phyloP scores from a whole-genome alignment of 164 flowering plant genomes.

The Aristolochia contorta region DNA sequence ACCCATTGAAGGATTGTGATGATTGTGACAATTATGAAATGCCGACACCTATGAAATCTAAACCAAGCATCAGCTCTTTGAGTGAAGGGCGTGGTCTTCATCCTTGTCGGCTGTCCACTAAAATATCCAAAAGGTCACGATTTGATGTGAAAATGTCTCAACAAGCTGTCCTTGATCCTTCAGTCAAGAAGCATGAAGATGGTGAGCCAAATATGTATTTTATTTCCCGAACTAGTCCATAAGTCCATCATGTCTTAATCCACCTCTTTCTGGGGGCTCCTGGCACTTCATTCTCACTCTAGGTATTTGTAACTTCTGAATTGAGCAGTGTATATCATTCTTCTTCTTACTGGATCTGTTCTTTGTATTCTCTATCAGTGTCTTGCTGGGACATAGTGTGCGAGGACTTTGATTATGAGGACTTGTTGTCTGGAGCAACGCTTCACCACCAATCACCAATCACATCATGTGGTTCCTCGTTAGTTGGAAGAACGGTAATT shows the following conservation, averaged over 20 bases:
- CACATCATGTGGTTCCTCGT: conserved; percentile 12
- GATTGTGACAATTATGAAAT: conserved; percentile 9
- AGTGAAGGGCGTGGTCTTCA: conserved; percentile 20
- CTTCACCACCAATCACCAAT: conserved; percentile 14
- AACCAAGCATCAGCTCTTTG: conserved; percentile 7
- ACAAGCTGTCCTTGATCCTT: conserved; percentile 9
- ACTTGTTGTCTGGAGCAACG: conserved; percentile 19
- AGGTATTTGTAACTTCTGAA: background rate
- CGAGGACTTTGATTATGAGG: conserved; percentile 20
- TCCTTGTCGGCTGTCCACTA: conserved; percentile 19
- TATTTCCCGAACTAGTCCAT: background rate
- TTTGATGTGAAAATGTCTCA: conserved; percentile 17
- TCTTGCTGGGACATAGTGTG: conserved; percentile 17
- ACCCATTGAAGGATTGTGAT: background rate
- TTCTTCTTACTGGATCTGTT: conserved; percentile 15
- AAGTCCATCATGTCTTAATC: background rate
- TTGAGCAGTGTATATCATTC: background rate
- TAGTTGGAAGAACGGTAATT: conserved; percentile 31
- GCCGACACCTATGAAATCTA: conserved; percentile 28
- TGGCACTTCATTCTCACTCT: background rate
- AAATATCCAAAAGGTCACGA: conserved; percentile 23
- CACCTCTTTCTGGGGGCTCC: background rate
- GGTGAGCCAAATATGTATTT: conserved; percentile 11
- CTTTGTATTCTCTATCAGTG: conserved; percentile 11
- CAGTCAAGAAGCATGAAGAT: conserved; percentile 7